Evolutionary conservation across 139 green algal genomes (phyloP).

Genomic region (Chlorella vulgaris): DNA sequence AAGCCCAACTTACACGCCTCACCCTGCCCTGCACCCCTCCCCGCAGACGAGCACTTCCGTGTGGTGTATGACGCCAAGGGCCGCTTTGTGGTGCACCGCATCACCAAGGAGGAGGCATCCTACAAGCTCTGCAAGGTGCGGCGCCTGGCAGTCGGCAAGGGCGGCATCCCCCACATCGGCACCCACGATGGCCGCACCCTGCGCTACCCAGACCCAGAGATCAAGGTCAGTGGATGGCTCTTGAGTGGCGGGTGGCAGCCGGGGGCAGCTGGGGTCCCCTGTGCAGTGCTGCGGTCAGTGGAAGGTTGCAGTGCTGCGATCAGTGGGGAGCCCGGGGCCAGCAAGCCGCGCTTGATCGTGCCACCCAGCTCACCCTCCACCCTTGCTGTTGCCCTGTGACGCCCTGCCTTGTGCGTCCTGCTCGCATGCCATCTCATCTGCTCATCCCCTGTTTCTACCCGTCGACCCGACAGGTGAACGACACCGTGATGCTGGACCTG

Average conservation of each 20-base stretch:
- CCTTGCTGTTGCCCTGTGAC: neutral
- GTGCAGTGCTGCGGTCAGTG: too few relatives aligned
- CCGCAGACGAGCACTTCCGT: conserved; percentile 76
- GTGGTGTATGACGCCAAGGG: conserved; percentile 98
- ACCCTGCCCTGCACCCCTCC: neutral
- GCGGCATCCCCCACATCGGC: conserved; percentile 91
- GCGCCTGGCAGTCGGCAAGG: conserved; percentile 84
- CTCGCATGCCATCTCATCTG: neutral
- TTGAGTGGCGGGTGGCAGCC: neutral
- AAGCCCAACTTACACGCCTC: too few relatives aligned
- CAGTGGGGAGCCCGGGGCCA: too few relatives aligned
- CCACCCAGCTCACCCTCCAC: too few relatives aligned
- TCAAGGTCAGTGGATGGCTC: conserved; percentile 65
- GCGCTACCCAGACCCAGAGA: conserved; percentile 97
- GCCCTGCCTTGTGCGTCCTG: neutral
- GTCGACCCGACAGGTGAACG: conserved; percentile 75
- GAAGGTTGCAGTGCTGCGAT: too few relatives aligned
- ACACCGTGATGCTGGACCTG: conserved; percentile 98
- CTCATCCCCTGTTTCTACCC: neutral
- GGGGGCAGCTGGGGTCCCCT: too few relatives aligned
- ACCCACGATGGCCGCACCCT: conserved; percentile 98
- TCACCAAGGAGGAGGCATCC: conserved; percentile 89
- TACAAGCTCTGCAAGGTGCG: conserved; percentile 98
- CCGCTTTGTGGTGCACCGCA: conserved; percentile 97
- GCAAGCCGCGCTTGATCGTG: too few relatives aligned